phyloP scores from a whole-genome alignment of 140 eudicot species.

The Ambrosia hybrid region DNA sequence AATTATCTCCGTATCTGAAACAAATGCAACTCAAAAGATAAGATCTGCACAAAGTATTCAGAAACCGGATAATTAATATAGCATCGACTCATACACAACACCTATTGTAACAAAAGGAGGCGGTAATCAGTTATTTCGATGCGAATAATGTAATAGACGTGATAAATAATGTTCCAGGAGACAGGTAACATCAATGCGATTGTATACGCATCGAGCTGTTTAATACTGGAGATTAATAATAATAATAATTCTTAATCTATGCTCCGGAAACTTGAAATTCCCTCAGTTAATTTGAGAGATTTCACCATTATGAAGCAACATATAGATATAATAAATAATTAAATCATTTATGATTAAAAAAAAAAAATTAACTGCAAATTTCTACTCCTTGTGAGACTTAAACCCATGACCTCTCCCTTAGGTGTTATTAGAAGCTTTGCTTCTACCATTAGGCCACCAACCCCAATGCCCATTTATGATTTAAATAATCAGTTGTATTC shows the following conservation, averaged over 20 bases:
- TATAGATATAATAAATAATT: background rate
- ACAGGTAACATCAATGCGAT: conserved; percentile 33
- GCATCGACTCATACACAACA: conserved; percentile 43
- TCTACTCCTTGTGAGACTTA: too few species aligned
- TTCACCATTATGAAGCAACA: conserved; percentile 38
- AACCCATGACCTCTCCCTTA: too few species aligned
- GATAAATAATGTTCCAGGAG: conserved; percentile 25
- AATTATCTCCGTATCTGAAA: background rate
- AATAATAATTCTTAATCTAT: conserved; percentile 20
- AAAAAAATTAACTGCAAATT: too few species aligned
- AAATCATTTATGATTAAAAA: too few species aligned
- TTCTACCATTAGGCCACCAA: too few species aligned
- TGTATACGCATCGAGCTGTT: conserved; percentile 28
- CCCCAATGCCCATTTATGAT: too few species aligned
- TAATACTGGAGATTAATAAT: conserved; percentile 22
- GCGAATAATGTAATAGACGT: background rate
- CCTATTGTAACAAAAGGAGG: background rate
- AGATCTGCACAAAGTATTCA: background rate
- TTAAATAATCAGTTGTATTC: background rate
- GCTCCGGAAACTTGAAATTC: conserved; percentile 38
- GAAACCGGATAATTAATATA: conserved; percentile 2
- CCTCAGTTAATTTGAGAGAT: conserved; percentile 22
- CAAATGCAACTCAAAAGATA: background rate
- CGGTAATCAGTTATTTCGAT: conserved; percentile 41
- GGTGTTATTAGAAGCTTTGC: too few species aligned